Evolutionary conservation across 2,329 filamentous ascomycete genomes (phyloP), one percentile per base, ranked within the genome.

Genomic region (Parastagonospora avenae): DNA sequence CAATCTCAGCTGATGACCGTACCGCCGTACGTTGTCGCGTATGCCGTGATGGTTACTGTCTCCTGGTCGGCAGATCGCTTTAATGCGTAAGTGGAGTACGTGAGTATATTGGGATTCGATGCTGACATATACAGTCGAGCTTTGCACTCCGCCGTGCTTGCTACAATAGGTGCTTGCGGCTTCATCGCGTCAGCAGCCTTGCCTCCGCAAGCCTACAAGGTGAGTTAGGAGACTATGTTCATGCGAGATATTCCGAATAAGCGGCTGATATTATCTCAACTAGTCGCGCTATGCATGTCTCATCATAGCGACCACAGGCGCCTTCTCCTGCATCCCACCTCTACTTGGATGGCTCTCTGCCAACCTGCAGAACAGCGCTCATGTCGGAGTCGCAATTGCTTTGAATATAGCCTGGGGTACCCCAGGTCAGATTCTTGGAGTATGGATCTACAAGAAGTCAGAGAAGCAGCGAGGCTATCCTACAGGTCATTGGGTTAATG

Each of bases 1-100:
- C 66, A 77, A 43, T 84, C 86, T 3, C 86, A 89, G 68, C 70
- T 89, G 12, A 85, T 88, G 81, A 87, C 85, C 0, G 84, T 89
- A 0, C 85, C 86, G 2, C 85, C 86, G 0, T 35, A 35, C 5
- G 32, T 15, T 2, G 32, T 35, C 12, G 32, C 32, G 7, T 35
- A 35, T 88, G 75, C 80, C 2, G 74, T 82, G n/a, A 81, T 79
- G 6, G 49, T 68, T 9, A 48, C 42, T 28, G 16, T 54, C 8
- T 57, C 63, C 2, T 65, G 55, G 50, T 64, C 55, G 9, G 55
- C 54, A 0, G 58, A 63, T 46, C 48, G 46, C 27, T 59, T 58
- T 38, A 51, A 63, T 32, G 53, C 55, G 32, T 35, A 35, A 35
- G 32, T 35, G n/a, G 11, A 35, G 7, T 2, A 12, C 5, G n/a